Evolutionary conservation across 2,329 filamentous ascomycete species (phyloP), one percentile per base, ranked within the genome.

Genomic region (Coleophoma cylindrospora): DNA sequence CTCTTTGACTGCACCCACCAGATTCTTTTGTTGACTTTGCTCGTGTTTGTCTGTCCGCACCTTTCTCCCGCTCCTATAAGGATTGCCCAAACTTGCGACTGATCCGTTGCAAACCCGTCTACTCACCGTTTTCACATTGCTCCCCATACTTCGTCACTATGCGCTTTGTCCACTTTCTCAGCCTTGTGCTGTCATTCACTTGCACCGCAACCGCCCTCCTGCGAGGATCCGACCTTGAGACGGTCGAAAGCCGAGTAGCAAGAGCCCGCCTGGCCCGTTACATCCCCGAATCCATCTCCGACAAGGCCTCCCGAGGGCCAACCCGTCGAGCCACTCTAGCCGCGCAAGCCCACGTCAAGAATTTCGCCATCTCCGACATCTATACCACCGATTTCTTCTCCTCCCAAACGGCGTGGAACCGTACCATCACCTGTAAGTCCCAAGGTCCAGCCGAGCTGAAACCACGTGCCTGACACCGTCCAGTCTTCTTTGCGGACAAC

Each of bases 401-500:
- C 34, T 22, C 43, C n/a, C 27, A 43, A 10, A 38, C 36, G 9
- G 45, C 34, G 4, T 53, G 14, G 6, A 53, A 60, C 21, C 37
- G 47, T 10, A 50, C 53, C 9, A 37, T 60, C n/a, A 45, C 41
- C 11, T 57, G 52, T 58, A 48, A 41, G 51, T 48, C 11, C 19
- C 3, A 12, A 22, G 40, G 15, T 32, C 19, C 47, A 4, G 11
- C 37, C 36, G 34, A 49, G 15, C 38, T 17, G 27, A 8, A 27
- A 27, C 27, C 27, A 27, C 27, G 27, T 27, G 27, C 27, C 27
- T 27, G 27, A 27, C 27, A 6, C 27, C 33, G 6, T 27, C 13
- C 14, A 64, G 62, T 64, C 55, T 21, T 37, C 45, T 61, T 64
- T 55, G 43, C 47, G 15, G 63, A 65, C 51, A 55, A 50, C 13